These are phyloP conservation scores for Blastosporella zonata DNA, from an alignment of 1,284 basidiomycete species.

Conservation along the genomic window DNA sequence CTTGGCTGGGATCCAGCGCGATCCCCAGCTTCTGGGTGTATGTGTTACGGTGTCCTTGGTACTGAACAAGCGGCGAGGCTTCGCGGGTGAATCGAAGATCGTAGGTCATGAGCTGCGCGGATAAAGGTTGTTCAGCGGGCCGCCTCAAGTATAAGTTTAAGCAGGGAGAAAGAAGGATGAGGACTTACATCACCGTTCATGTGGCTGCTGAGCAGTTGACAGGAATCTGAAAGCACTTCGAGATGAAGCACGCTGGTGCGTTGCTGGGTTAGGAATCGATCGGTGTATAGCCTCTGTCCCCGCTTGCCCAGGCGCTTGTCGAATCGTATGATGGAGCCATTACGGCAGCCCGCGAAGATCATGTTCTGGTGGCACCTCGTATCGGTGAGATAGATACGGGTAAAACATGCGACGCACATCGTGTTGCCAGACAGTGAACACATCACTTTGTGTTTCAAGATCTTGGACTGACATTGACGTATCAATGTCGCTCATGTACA, in stretches of 20 bases:
- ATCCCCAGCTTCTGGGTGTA: conserved; percentile 53
- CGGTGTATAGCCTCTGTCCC: conserved; percentile 40
- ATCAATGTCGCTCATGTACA: conserved; percentile 52
- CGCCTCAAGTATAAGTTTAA: conserved; percentile 3
- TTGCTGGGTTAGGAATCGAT: conserved; percentile 27
- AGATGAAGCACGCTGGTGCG: conserved; percentile 51
- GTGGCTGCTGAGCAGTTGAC: conserved; percentile 54
- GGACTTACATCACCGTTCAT: conserved; percentile 57
- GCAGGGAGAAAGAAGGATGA: background rate
- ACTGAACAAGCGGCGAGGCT: conserved; percentile 42
- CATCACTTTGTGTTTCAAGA: conserved; percentile 56
- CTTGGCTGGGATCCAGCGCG: conserved; percentile 52
- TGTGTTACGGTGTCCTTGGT: conserved; percentile 55
- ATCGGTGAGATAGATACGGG: background rate
- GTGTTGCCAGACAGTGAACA: conserved; percentile 52
- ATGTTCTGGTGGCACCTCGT: conserved; percentile 37
- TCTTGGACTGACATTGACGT: conserved; percentile 29
- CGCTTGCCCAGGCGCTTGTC: conserved; percentile 48
- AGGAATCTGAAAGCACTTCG: conserved; percentile 43
- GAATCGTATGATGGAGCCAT: conserved; percentile 56
- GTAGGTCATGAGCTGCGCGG: conserved; percentile 48
- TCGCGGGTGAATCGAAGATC: conserved; percentile 57
- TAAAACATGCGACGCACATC: conserved; percentile 34
- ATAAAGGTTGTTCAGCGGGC: conserved; percentile 5
- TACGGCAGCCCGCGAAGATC: conserved; percentile 61